Evolutionary conservation across 805 yeast species (phyloP).

Genomic region (Nakazawaea wyomingensis): DNA sequence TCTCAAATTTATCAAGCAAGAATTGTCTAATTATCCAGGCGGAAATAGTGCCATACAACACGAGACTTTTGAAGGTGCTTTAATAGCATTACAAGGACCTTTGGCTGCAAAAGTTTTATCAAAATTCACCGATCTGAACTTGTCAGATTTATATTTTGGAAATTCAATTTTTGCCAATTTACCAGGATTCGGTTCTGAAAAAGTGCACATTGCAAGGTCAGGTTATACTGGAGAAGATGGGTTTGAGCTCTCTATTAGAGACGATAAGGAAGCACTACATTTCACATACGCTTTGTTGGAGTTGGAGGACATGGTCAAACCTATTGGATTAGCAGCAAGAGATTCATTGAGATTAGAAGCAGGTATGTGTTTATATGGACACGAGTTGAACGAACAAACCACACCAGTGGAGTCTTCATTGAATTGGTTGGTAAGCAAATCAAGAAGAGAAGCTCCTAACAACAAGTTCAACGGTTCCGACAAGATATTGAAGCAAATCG

Average conservation of each 20-base stretch:
- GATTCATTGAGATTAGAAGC: conserved; percentile 95
- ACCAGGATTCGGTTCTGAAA: conserved; percentile 34
- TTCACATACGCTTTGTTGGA: conserved; percentile 58
- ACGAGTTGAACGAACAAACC: conserved; percentile 72
- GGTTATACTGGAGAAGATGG: conserved; percentile 99
- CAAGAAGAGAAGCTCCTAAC: conserved; percentile 49
- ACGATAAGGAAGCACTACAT: conserved; percentile 44
- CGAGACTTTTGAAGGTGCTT: conserved; percentile 59
- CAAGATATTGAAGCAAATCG: conserved; percentile 63
- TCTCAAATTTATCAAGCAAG: conserved; percentile 51
- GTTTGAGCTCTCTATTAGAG: conserved; percentile 81
- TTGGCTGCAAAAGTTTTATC: conserved; percentile 63
- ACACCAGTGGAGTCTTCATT: conserved; percentile 89
- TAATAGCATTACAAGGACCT: conserved; percentile 94
- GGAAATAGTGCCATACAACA: conserved; percentile 27
- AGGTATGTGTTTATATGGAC: conserved; percentile 96
- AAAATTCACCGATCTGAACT: conserved; percentile 53
- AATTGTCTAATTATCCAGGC: conserved; percentile 33
- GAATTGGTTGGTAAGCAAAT: conserved; percentile 84
- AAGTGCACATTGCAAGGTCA: conserved; percentile 81
- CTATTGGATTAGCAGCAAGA: conserved; percentile 97
- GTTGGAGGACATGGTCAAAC: conserved; percentile 54
- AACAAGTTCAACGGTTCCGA: conserved; percentile 71
- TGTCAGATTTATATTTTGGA: conserved; percentile 70
- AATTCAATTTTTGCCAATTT: conserved; percentile 46